Conservation (phyloP, 257 asterid species). For the Paraleonurus japonicus region DNA sequence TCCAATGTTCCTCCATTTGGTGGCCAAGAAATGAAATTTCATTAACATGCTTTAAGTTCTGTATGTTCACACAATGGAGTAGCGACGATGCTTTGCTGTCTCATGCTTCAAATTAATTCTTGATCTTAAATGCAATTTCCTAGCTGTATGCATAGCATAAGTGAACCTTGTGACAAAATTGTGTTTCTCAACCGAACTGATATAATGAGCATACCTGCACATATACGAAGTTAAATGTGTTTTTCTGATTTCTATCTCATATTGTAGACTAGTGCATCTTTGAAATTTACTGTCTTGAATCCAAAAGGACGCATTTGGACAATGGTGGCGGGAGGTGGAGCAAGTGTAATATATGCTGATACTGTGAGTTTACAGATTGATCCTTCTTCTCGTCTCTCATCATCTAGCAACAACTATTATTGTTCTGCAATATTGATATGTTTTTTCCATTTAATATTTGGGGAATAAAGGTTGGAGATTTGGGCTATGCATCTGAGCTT, state of each 20-base stretch:
- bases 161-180: slow-evolving; percentile 1
- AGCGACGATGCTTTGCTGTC: not conserved
- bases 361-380: slow-evolving; percentile 53
- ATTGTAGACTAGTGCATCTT: slow-evolving; percentile 89
- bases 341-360: slow-evolving; percentile 95
- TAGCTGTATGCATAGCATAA: slow-evolving; percentile 1
- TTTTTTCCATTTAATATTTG: not conserved
- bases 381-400: not conserved
- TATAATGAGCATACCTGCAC: not conserved
- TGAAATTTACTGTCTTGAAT: slow-evolving; percentile 89
- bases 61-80: not conserved
- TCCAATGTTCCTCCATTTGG: slow-evolving; percentile 8
- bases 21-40: not conserved
- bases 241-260: slow-evolving; percentile 18
- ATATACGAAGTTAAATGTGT: not conserved
- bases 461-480: slow-evolving; percentile 64
- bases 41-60: not conserved
- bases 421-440: not conserved
- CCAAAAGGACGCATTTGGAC: slow-evolving; percentile 99
- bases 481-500: slow-evolving; percentile 91
- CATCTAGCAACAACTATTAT: slow-evolving; percentile 16
- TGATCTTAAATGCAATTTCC: not conserved
- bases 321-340: slow-evolving; percentile 99
- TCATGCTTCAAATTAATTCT: not conserved
- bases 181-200: not conserved